These are phyloP conservation scores for Pyrenochaeta sp. DNA, from an alignment of 2,329 filamentous ascomycete species.

Conservation along the genomic window DNA sequence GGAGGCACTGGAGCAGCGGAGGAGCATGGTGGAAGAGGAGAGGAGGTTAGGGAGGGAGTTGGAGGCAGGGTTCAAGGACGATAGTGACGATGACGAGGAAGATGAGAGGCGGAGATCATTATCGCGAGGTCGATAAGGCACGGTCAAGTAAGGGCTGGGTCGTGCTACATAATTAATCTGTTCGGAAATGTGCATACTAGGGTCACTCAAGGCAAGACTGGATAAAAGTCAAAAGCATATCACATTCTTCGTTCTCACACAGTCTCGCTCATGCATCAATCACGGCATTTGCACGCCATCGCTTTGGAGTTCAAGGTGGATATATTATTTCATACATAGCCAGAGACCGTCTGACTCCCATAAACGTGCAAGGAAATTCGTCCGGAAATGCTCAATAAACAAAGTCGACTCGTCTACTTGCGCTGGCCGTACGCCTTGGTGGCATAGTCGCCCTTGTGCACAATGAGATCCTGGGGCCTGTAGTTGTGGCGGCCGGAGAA, in stretches of 20 bases:
- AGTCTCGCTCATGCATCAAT: no score
- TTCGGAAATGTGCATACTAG: no score
- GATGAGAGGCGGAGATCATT: conserved; percentile 32
- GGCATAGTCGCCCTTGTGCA: conserved; percentile 88
- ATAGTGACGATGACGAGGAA: conserved; percentile 69
- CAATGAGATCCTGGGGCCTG: conserved; percentile 87
- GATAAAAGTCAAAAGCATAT: no score
- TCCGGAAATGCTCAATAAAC: conserved; percentile 22
- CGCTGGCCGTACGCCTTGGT: conserved; percentile 92
- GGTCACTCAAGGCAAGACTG: no score
- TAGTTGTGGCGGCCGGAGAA: conserved; percentile 89
- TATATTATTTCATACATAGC: conserved; percentile 36
- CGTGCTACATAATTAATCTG: no score
- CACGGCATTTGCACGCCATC: no score
- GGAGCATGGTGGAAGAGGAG: conserved; percentile 58
- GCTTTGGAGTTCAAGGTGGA: conserved; percentile 24
- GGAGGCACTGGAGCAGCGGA: conserved; percentile 50
- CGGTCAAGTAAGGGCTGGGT: no score
- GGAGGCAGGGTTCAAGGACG: conserved; percentile 78
- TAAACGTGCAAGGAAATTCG: conserved; percentile 25
- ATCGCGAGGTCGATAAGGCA: conserved; percentile 19
- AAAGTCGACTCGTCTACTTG: conserved; percentile 54
- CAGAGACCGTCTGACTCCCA: conserved; percentile 18
- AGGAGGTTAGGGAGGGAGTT: conserved; percentile 79
- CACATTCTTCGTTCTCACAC: background rate